A percentile compares a stretch with the other conserved stretches of the same genome.
phyloP scores from a whole-genome alignment of 2,329 filamentous ascomycete species.

The Microsporum audouinii region DNA sequence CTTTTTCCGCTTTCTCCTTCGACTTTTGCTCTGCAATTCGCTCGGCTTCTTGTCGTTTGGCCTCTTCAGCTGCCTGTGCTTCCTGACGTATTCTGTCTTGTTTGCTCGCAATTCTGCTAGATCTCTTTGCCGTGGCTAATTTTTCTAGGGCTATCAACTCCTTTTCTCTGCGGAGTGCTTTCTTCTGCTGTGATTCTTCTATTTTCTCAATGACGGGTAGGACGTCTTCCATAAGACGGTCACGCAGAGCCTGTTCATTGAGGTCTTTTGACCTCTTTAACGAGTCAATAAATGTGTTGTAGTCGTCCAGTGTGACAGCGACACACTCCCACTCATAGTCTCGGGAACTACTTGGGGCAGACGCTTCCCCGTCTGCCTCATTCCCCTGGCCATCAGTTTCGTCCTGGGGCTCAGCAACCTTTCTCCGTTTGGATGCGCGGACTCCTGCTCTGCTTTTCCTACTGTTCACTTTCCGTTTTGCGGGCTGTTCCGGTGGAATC shows the following conservation, averaged over 20 bases:
- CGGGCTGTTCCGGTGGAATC: conserved; percentile 40
- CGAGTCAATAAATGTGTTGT: conserved; percentile 56
- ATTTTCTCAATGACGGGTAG: conserved; percentile 74
- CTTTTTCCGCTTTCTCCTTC: conserved; percentile 49
- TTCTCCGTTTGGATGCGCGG: conserved; percentile 62
- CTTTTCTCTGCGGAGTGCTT: conserved; percentile 62
- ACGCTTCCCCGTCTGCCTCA: conserved; percentile 26
- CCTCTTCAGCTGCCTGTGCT: conserved; percentile 58
- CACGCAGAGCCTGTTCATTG: conserved; percentile 69
- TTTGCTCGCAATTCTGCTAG: conserved; percentile 75
- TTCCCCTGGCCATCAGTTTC: conserved; percentile 34
- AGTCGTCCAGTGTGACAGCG: conserved; percentile 68
- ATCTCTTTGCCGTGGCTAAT: conserved; percentile 86
- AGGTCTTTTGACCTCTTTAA: conserved; percentile 67
- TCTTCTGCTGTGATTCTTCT: conserved; percentile 55
- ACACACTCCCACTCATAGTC: conserved; percentile 85
- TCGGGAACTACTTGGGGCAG: conserved; percentile 25
- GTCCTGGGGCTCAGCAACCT: conserved; percentile 35
- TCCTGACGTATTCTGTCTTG: conserved; percentile 66
- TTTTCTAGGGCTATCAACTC: conserved; percentile 74
- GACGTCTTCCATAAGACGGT: conserved; percentile 63
- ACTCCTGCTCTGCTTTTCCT: conserved; percentile 52
- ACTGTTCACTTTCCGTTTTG: conserved; percentile 52
- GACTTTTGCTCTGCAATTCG: conserved; percentile 51
- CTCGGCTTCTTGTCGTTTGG: conserved; percentile 54